These are phyloP conservation scores for Ceratocystis eucalypticola DNA, from an alignment of 2,329 filamentous ascomycete species.

Conservation along the genomic window DNA sequence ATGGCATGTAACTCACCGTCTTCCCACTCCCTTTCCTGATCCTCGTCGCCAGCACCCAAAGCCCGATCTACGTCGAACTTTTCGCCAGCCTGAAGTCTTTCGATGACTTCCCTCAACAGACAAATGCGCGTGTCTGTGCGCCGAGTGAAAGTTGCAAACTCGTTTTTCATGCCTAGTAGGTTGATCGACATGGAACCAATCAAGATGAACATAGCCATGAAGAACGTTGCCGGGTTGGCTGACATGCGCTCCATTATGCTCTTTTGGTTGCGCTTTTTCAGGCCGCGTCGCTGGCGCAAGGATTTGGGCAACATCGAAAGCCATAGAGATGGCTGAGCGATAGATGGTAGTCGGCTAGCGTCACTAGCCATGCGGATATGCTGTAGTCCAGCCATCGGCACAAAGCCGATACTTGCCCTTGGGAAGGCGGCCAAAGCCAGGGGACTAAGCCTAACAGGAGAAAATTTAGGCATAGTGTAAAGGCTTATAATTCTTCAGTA, in stretches of 20 bases:
- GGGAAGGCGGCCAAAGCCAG: neutral
- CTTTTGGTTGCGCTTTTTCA: conserved; percentile 22
- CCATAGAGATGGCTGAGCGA: conserved; percentile 52
- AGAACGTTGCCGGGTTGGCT: conserved; percentile 65
- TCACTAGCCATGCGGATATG: neutral
- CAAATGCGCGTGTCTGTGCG: conserved; percentile 68
- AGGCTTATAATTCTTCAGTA: neutral
- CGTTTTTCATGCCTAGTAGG: conserved; percentile 67
- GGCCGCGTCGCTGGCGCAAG: conserved; percentile 30
- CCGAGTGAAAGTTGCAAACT: conserved; percentile 57
- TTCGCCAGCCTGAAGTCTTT: conserved; percentile 55
- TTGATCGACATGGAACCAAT: conserved; percentile 95
- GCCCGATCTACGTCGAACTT: conserved; percentile 73
- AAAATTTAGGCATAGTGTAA: neutral
- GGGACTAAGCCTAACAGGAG: neutral
- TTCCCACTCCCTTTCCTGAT: conserved; percentile 75
- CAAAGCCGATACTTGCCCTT: neutral
- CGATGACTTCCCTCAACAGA: conserved; percentile 60
- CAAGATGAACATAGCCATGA: conserved; percentile 66
- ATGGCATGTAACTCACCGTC: conserved; percentile 43
- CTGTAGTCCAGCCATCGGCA: neutral
- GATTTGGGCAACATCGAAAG: conserved; percentile 54
- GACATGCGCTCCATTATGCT: conserved; percentile 19
- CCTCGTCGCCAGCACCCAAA: conserved; percentile 63
- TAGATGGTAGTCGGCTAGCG: conserved; percentile 34